Base-by-base conservation (phyloP, 2,329 filamentous ascomycete species). In the Huntiella abstrusa region DNA sequence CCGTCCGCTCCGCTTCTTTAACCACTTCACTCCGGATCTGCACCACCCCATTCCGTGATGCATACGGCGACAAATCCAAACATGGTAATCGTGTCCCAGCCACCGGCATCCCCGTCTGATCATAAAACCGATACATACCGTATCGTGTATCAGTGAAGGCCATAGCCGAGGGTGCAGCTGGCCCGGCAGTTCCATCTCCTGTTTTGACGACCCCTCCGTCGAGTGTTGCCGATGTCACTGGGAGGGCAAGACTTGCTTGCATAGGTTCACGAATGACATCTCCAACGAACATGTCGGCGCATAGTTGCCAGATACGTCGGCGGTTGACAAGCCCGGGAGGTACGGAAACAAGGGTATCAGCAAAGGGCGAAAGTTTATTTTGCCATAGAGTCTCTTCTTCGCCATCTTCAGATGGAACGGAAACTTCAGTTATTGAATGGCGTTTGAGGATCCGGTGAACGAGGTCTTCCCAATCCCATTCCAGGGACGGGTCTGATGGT, bases 391-490 rank as follows among this genome's bases (percentile, higher is more conserved):
- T n/a, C 32, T 37, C 13, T 13, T 36, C 46, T 10, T 33, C 38
- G 2, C n/a, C 13, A 8, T 34, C 28, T n/a, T 19, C 12, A 10
- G 22, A 28, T 28, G 22, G 22, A 28, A 28, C 22, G 7, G 22
- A 1, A 28, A 28, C 22, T 28, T 28, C 22, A 3, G 22, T 28
- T 28, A 28, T 28, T 7, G 22, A 28, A 7, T 28, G 28, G 17
- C 17, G 40, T 42, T 28, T 28, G 22, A 28, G 22, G 22, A 44
- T n/a, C 17, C 36, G 33, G 17, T 19, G 19, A n/a, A 36, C 19
- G 6, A 44, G 22, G 13, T n/a, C n/a, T 16, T 48, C 46, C 40
- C 40, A 48, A 35, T 48, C 46, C 46, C 46, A 48, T 48, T 48
- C 46, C n/a, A 22, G 33, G 38, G 36, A 16, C 15, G 32, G 28